Conservation (phyloP, 208 protist species). For the Leishmania braziliensis region DNA sequence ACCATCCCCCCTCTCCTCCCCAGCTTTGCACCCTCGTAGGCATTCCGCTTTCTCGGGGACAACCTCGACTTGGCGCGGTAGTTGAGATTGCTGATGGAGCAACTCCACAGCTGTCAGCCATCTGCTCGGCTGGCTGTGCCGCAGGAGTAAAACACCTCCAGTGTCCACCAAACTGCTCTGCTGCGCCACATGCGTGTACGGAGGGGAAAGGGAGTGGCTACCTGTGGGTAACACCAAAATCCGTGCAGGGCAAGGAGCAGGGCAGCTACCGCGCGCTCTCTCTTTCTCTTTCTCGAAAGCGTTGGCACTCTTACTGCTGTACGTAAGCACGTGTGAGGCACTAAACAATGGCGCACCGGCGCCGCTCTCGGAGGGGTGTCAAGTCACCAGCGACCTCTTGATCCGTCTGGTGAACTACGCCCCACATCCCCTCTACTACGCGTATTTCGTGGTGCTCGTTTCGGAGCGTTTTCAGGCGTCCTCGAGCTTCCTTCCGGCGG, state of each 20-base stretch:
- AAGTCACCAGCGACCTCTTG: background rate
- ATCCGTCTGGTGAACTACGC: constrained; percentile 14
- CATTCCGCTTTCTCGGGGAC: constrained; percentile 33
- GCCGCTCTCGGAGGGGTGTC: background rate
- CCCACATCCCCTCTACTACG: background rate
- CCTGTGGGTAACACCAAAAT: background rate
- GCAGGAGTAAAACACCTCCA: background rate
- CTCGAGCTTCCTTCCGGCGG: constrained; percentile 1
- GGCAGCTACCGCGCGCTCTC: constrained; percentile 2
- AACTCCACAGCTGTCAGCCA: constrained; percentile 10
- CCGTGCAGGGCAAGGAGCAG: background rate
- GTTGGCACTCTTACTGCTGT: constrained; percentile 12
- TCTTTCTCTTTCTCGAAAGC: constrained; percentile 3
- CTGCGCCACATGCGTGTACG: background rate
- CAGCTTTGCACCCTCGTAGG: constrained; percentile 31
- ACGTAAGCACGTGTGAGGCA: constrained; percentile 2
- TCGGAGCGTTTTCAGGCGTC: constrained; percentile 13
- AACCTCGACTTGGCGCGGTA: constrained; percentile 1
- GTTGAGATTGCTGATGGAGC: constrained; percentile 23
- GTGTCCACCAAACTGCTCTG: background rate
- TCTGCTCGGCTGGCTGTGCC: background rate
- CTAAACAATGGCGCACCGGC: background rate
- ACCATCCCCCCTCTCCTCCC: constrained; percentile 19
- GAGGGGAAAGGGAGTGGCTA: background rate
- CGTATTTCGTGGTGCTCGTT: constrained; percentile 9